Evolutionary conservation across 2,329 filamentous ascomycete species (phyloP), one percentile per base, ranked within the genome.

Genomic region (Ophiocordyceps australis): DNA sequence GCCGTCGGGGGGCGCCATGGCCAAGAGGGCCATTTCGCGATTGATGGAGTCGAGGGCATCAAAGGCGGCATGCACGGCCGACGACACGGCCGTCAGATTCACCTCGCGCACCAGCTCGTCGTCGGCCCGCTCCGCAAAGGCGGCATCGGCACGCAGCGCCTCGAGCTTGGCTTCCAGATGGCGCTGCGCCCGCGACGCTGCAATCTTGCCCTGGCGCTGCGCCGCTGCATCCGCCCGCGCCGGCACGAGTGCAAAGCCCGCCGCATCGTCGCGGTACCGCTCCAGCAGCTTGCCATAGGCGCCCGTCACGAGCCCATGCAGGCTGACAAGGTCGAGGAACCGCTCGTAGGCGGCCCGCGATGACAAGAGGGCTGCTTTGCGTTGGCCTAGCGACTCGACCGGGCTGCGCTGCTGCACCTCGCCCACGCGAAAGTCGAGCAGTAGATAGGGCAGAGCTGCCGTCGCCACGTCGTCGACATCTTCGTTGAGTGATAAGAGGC

Each of bases 401-500:
- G 17, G 7, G 8, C 14, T 4, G 22, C n/a, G 13, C 40, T 81
- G 71, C 20, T 76, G 57, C 9, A 94, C 62, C 43, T 93, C 83
- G 18, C 83, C 86, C 27, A 89, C 57, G 41, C 75, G 68, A 48
- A 74, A 82, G 48, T 77, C 65, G 33, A 85, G 66, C 14, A 82
- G 64, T 32, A 98, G 64, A 47, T 86, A 92, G 53, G 82, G 81
- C 17, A 98, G 55, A 41, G 92, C 75, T n/a, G 65, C 62, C 2
- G 86, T 91, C 10, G 79, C 60, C 17, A 94, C 57, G 52, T 98
- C 89, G 33, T 98, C 89, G 20, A 86, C 52, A 1, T 68, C 65
- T 50, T 98, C 89, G 50, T 98, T 98, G 19, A 73, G 62, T 38
- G 82, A 93, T 63, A 95, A 95, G 27, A 98, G 59, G 1, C 79